Evolutionary conservation across 164 flowering plant species (phyloP), one percentile per base, ranked within the genome.

Genomic region (Kingdonia uniflora): DNA sequence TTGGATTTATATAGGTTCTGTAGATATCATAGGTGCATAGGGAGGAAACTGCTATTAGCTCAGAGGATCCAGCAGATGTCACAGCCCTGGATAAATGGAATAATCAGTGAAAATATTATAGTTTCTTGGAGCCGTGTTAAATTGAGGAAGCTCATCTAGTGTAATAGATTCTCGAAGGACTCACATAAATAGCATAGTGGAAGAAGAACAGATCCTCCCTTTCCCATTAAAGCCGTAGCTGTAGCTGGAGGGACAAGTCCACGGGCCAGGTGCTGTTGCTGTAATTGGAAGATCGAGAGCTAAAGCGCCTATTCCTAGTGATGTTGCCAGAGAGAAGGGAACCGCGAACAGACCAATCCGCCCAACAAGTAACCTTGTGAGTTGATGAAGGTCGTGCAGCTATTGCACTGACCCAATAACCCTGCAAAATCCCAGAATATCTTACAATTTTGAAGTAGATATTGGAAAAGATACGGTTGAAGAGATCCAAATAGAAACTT

Each of bases 161-260:
- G 8, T 3, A 3, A 29, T 29, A 29, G 8, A 29, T 29, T 29
- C 4, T 29, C 8, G 35, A 29, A n/a, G 21, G 41, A 65, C 90
- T 78, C 63, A 91, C 98, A 91, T 91, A 55, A 91, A 91, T 42
- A 91, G 80, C 98, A 91, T 87, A 85, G 82, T 35, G 87, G 89
- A 20, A 91, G 86, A 46, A 91, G 88, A 60, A 91, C 45, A 10
- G 98, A 85, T 40, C 96, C 98, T 43, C 77, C 78, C 68, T 82
- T 83, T 4, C 98, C 98, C 96, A 91, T 87, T 79, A 87, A 70
- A 53, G 94, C 94, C 45, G 81, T 79, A 39, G 98, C 96, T 6
- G 92, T 84, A 39, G 96, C 95, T 49, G 98, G 79, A 57, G 98
- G 98, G 52, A 91, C 95, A 40, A 91, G 84, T 50, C 96, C 97